Evolutionary conservation across 441 rosid species (phyloP), one percentile per base, ranked within the genome.

Genomic region (Flueggea neowawraea): DNA sequence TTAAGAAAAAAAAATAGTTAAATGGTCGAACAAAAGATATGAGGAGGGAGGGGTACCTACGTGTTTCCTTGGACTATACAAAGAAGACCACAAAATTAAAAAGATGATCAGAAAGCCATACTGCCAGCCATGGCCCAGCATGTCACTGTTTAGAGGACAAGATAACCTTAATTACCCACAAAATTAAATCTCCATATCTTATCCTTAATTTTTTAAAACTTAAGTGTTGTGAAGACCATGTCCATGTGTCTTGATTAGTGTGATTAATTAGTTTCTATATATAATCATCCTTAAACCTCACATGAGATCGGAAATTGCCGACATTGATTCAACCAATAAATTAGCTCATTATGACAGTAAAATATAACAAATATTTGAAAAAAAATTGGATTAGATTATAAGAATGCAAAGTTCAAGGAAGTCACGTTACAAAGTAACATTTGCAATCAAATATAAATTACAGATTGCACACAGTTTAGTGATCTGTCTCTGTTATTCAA

Each of bases 51-150:
- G 39, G 47, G 41, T 16, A 33, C 39, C 4, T 33, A 6, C 67
- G 14, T 17, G 51, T 58, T 70, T 56, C 59, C 66, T 61, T 61
- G 52, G 16, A 44, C 15, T 56, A 32, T 12, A 51, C 62, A 55
- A 41, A 12, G 33, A 56, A 17, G 59, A 14, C 41, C 43, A 9
- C 28, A 44, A 56, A 31, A 6, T 39, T n/a, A n/a, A 36, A 36
- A 36, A 36, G 41, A 36, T 0, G 9, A 36, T 36, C 41, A 31
- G 47, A 48, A 48, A 14, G n/a, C 12, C 41, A 31, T 39, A 49
- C 60, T 41, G 16, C 33, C 6, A 28, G 13, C 36, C 33, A 36
- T 10, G 62, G 60, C 17, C 49, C 5, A 32, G 12, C 32, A 61
- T 4, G 47, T 7, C 33, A 11, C 56, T 43, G 3, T 44, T 31